Conservation (phyloP, 208 protist genomes). For the Leishmania turanica region DNA sequence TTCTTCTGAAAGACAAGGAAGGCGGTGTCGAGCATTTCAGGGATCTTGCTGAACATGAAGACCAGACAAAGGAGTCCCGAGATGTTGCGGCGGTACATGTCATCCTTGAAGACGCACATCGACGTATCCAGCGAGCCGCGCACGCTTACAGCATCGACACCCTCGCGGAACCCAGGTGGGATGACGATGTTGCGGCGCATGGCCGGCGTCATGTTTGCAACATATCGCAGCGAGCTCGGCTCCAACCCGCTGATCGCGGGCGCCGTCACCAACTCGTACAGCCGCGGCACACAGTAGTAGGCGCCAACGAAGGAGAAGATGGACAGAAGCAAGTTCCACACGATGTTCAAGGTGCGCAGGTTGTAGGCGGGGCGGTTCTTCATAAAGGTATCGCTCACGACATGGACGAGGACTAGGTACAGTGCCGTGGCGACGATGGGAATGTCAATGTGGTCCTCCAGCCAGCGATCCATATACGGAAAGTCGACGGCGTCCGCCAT, state of each 20-base stretch:
- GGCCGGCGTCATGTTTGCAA: conserved; percentile 22
- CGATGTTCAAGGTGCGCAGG: conserved; percentile 54
- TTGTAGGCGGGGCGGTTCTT: conserved; percentile 54
- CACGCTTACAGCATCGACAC: conserved; percentile 25
- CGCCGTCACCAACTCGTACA: conserved; percentile 48
- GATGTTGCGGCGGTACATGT: conserved; percentile 47
- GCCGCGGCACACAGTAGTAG: conserved; percentile 51
- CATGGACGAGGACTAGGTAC: conserved; percentile 51
- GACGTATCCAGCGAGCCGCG: conserved; percentile 55
- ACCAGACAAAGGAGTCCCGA: conserved; percentile 51
- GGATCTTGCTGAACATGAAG: conserved; percentile 77
- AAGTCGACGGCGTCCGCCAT: conserved; percentile 33
- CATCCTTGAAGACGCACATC: conserved; percentile 44
- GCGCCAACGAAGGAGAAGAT: conserved; percentile 73
- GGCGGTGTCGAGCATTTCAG: conserved; percentile 78
- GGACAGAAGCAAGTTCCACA: conserved; percentile 88
- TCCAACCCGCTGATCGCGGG: conserved; percentile 35
- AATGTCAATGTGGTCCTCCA: conserved; percentile 46
- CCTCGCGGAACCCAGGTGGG: conserved; percentile 31
- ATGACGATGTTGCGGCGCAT: conserved; percentile 40
- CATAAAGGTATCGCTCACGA: conserved; percentile 39
- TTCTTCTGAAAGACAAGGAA: conserved; percentile 81
- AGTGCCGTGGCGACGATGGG: conserved; percentile 38
- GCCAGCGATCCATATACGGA: conserved; percentile 25
- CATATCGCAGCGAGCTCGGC: conserved; percentile 29